A percentile compares a stretch with the other conserved stretches of the same genome.
These are phyloP conservation scores for Erodium trifolium DNA, from an alignment of 441 rosid genomes.

Conservation along the genomic window DNA sequence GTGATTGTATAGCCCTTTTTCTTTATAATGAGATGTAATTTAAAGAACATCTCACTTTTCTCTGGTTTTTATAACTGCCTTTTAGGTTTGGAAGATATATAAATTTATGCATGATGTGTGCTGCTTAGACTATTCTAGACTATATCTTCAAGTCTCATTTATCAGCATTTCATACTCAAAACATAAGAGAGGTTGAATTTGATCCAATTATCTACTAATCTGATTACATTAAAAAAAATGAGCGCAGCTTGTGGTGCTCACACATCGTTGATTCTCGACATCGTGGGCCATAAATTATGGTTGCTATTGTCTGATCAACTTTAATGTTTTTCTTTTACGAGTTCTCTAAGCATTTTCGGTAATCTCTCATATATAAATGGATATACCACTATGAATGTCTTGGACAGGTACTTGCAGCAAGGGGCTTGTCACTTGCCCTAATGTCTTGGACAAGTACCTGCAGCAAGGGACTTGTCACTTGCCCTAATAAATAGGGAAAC, in stretches of 20 bases:
- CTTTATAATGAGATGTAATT: slow-evolving; percentile 17
- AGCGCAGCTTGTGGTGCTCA: not conserved
- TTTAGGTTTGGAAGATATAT: slow-evolving; percentile 15
- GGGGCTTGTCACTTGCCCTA: slow-evolving; percentile 1
- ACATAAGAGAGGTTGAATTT: not conserved
- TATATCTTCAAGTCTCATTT: not conserved
- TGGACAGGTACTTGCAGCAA: not conserved
- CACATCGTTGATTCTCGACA: not conserved
- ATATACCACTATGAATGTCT: not conserved
- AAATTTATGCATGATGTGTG: slow-evolving; percentile 14
- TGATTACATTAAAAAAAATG: no score
- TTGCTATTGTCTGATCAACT: not conserved
- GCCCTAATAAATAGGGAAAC: not conserved
- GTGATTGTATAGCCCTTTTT: slow-evolving; percentile 5
- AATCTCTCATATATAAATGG: not conserved
- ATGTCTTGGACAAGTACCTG: not conserved
- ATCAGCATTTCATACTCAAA: not conserved
- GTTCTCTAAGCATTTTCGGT: slow-evolving; percentile 1
- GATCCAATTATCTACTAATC: not conserved
- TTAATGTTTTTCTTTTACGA: not conserved
- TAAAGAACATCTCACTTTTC: slow-evolving; percentile 39
- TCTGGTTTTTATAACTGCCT: slow-evolving; percentile 34
- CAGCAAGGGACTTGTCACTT: slow-evolving; percentile 8
- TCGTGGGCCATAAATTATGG: not conserved
- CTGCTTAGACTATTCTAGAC: not conserved